phyloP scores from a whole-genome alignment of 192 early-diverging fungal species.

The Haplosporangium gracile region DNA sequence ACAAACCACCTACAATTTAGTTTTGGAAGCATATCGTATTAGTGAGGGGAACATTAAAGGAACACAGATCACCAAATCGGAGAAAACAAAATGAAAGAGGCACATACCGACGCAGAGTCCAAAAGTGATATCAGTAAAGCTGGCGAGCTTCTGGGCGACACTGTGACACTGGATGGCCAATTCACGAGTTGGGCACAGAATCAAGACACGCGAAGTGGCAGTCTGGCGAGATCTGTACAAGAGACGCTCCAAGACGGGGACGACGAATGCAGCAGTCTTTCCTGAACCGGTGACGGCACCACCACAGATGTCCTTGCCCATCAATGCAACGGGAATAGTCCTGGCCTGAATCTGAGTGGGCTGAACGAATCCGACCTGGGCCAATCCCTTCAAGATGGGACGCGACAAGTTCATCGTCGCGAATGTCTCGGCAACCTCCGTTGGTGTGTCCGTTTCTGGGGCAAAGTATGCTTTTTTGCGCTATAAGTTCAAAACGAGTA shows the following conservation, averaged over 20 bases:
- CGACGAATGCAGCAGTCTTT: slow-evolving; percentile 97
- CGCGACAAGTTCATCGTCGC: slow-evolving; percentile 93
- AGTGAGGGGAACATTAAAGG: neutral
- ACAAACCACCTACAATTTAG: slow-evolving; percentile 78
- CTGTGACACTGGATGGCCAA: slow-evolving; percentile 97
- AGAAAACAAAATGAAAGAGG: neutral
- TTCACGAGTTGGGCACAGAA: slow-evolving; percentile 98
- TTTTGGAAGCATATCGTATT: neutral
- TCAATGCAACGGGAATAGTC: slow-evolving; percentile 93
- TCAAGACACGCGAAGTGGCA: slow-evolving; percentile 86
- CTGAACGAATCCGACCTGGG: slow-evolving; percentile 89
- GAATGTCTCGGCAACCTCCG: slow-evolving; percentile 81
- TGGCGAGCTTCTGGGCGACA: slow-evolving; percentile 87
- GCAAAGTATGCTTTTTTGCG: slow-evolving; percentile 76
- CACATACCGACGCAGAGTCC: slow-evolving; percentile 82
- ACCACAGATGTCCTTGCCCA: slow-evolving; percentile 98
- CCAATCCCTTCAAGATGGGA: slow-evolving; percentile 93
- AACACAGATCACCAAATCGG: neutral
- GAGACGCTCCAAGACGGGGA: slow-evolving; percentile 96
- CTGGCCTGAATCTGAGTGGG: slow-evolving; percentile 95
- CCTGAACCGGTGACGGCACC: slow-evolving; percentile 98
- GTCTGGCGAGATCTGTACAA: slow-evolving; percentile 87
- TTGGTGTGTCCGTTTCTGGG: slow-evolving; percentile 57
- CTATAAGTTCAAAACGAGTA: slow-evolving; percentile 25
- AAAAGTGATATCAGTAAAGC: slow-evolving; percentile 89